phyloP scores from a whole-genome alignment of 23 red algal genomes.

The Gracilaria gracilis region DNA sequence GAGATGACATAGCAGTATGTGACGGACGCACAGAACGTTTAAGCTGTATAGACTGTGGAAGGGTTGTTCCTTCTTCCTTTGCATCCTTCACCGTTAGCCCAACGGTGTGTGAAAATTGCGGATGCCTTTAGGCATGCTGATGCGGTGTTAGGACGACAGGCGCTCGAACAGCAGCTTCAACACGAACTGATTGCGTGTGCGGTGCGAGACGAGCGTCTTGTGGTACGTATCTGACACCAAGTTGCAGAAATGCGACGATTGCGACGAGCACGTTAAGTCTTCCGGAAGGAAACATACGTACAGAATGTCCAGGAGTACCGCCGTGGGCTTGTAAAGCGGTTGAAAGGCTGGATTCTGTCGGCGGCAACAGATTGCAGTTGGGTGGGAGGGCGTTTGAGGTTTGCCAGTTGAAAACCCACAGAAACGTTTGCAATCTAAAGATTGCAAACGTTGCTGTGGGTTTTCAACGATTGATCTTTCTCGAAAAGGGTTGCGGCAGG shows the following conservation, averaged over 20 bases:
- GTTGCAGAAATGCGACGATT: conserved; percentile 21
- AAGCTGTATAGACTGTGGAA: not conserved
- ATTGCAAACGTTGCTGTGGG: conserved; percentile 38
- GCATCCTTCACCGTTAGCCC: conserved; percentile 1
- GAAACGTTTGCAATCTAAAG: conserved; percentile 35
- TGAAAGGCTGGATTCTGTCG: not conserved
- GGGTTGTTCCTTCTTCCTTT: not conserved
- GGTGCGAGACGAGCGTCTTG: conserved; percentile 49
- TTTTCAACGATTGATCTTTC: too few relatives aligned
- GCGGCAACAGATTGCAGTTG: conserved; percentile 23
- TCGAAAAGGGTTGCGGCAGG: too few relatives aligned
- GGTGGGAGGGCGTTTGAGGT: not conserved
- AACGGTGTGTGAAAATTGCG: conserved; percentile 13
- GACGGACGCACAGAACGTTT: not conserved
- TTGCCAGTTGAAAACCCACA: conserved; percentile 24
- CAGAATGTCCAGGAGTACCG: conserved; percentile 18
- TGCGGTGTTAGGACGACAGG: conserved; percentile 20
- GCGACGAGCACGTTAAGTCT: conserved; percentile 40
- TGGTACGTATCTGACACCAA: conserved; percentile 47
- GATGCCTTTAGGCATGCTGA: not conserved
- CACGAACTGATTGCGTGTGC: not conserved
- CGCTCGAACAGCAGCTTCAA: conserved; percentile 6
- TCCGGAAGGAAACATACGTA: conserved; percentile 40
- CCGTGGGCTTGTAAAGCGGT: not conserved
- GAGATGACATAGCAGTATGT: conserved; percentile 71